Conservation (phyloP, 805 yeast species). For the Millerozyma acaciae region DNA sequence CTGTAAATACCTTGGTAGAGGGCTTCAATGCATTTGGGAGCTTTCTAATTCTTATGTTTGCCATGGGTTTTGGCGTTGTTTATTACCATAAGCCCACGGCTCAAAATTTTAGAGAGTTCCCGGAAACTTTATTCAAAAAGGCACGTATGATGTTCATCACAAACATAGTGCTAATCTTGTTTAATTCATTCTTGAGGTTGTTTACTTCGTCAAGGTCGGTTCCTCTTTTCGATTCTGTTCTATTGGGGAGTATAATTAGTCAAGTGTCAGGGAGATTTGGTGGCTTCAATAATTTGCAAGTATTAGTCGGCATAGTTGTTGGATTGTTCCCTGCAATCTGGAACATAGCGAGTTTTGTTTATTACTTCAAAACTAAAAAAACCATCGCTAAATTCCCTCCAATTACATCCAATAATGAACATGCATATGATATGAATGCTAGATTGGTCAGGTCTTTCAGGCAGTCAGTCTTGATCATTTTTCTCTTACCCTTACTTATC, state of each 20-base stretch:
- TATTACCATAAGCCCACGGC: constrained; percentile 22
- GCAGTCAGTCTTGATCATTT: constrained; percentile 22
- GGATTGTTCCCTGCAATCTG: constrained; percentile 10
- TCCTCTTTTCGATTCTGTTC: too few species aligned
- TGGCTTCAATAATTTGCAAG: too few species aligned
- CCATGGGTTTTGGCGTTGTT: constrained; percentile 35
- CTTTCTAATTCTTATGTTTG: constrained; percentile 19
- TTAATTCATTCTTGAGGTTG: too few species aligned
- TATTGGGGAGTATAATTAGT: too few species aligned
- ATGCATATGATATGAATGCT: constrained; percentile 9
- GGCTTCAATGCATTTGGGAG: constrained; percentile 7
- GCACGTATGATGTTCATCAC: constrained; percentile 8
- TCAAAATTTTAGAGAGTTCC: constrained; percentile 21
- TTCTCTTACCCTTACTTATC: constrained; percentile 20
- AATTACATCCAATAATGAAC: constrained; percentile 10
- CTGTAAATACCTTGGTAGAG: constrained; percentile 3
- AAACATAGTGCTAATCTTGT: too few species aligned
- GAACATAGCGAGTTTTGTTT: constrained; percentile 13
- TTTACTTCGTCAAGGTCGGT: too few species aligned
- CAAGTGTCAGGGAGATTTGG: too few species aligned
- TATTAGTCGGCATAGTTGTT: background rate
- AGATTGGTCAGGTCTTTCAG: constrained; percentile 19
- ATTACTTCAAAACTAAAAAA: constrained; percentile 26
- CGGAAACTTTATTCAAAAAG: constrained; percentile 9
- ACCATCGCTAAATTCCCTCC: constrained; percentile 27